A percentile compares a stretch with the other conserved stretches of the same genome.
phyloP scores from a whole-genome alignment of 805 yeast species.

The Zygotorulaspora sp. region DNA sequence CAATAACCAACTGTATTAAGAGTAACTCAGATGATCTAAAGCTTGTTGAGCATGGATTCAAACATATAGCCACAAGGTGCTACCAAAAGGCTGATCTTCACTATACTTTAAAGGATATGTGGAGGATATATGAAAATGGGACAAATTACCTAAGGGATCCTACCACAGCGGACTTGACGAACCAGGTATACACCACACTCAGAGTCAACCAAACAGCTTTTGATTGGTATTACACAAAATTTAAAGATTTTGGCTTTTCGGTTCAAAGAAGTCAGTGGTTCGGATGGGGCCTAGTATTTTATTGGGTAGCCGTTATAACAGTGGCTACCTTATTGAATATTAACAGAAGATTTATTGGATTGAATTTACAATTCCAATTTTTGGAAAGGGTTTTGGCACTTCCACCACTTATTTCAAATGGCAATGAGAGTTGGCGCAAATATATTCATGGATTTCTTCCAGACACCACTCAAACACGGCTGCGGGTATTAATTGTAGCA shows the following conservation, averaged over 20 bases:
- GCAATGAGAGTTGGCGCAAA: constrained; percentile 9
- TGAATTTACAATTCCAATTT: constrained; percentile 19
- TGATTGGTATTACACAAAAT: constrained; percentile 34
- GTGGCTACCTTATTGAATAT: constrained; percentile 34
- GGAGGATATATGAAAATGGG: constrained; percentile 36
- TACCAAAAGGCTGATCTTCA: constrained; percentile 33
- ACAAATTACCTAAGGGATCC: constrained; percentile 35
- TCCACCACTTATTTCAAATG: constrained; percentile 28
- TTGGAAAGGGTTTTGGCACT: constrained; percentile 25
- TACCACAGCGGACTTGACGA: constrained; percentile 20
- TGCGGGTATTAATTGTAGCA: constrained; percentile 32
- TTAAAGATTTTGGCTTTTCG: constrained; percentile 37
- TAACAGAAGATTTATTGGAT: constrained; percentile 25
- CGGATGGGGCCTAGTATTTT: constrained; percentile 46
- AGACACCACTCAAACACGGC: constrained; percentile 31
- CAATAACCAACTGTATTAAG: constrained; percentile 41
- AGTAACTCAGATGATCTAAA: constrained; percentile 31
- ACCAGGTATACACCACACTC: constrained; percentile 34
- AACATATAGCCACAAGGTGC: constrained; percentile 39
- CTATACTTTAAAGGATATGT: constrained; percentile 35
- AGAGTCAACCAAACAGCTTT: constrained; percentile 33
- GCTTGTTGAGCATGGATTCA: constrained; percentile 38
- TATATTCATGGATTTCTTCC: constrained; percentile 19
- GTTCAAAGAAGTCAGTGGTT: constrained; percentile 39
- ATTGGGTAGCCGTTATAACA: constrained; percentile 37